A percentile compares a stretch with the other conserved stretches of the same genome.
phyloP scores from a whole-genome alignment of 2,329 filamentous ascomycete genomes.

The Thelonectria blattea region DNA sequence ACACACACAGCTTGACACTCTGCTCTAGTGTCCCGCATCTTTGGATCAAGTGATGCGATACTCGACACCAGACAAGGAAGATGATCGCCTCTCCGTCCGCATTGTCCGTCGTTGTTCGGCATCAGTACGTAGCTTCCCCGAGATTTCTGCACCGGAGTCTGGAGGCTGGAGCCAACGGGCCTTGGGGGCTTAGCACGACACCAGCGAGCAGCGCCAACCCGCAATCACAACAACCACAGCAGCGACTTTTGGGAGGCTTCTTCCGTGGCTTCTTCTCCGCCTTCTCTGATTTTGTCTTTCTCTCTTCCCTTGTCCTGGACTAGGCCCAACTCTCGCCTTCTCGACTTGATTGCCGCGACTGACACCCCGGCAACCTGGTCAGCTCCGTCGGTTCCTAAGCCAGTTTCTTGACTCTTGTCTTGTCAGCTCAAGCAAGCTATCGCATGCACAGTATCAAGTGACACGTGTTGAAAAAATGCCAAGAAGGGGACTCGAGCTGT shows the following conservation, averaged over 20 bases:
- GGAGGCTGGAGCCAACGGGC: not conserved
- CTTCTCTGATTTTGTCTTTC: constrained; percentile 14
- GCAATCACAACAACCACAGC: not conserved
- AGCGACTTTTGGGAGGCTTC: constrained; percentile 3
- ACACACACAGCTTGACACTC: constrained; percentile 13
- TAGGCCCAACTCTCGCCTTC: constrained; percentile 20
- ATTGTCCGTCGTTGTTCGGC: constrained; percentile 9
- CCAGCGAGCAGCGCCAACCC: not conserved
- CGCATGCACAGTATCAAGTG: not conserved
- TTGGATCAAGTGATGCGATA: constrained; percentile 35
- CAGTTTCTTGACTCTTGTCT: constrained; percentile 4
- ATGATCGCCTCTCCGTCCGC: constrained; percentile 23
- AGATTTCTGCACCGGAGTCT: not conserved
- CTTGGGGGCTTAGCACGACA: not conserved
- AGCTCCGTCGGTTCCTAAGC: not conserved
- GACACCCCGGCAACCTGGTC: not conserved
- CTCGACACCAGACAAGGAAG: constrained; percentile 21
- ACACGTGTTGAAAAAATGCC: not conserved
- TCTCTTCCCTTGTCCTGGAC: constrained; percentile 14
- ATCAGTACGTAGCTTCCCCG: constrained; percentile 8
- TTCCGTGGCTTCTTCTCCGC: constrained; percentile 14
- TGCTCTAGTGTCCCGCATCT: constrained; percentile 26
- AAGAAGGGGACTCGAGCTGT: constrained; percentile 11
- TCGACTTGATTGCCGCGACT: not conserved
- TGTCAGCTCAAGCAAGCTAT: not conserved